These are phyloP conservation scores for Jimgerdemannia lactiflua DNA, from an alignment of 192 early-diverging fungal genomes.

Conservation along the genomic window DNA sequence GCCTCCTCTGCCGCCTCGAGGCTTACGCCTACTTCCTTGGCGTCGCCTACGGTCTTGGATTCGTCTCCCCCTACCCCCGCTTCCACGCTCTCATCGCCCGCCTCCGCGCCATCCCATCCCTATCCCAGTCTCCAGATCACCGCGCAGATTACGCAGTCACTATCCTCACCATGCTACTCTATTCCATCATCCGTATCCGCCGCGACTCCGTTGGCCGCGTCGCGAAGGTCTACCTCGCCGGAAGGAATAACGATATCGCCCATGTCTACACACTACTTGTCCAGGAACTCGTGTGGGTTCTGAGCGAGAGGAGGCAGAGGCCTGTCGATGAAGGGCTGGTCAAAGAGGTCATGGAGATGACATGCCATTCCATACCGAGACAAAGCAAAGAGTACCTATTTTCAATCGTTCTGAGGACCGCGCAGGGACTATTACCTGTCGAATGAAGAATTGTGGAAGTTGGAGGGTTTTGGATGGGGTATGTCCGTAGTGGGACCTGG, in stretches of 20 bases:
- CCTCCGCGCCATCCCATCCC: not conserved
- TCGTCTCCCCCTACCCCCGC: not conserved
- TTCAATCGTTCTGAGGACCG: not conserved
- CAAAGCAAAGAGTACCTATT: not conserved
- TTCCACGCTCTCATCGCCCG: not conserved
- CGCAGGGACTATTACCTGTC: not conserved
- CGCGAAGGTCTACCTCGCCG: not conserved
- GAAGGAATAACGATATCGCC: not conserved
- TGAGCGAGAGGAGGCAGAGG: not conserved
- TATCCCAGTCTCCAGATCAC: not conserved
- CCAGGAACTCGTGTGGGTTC: not conserved
- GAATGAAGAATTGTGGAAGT: not conserved
- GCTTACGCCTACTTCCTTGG: not conserved
- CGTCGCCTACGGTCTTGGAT: not conserved
- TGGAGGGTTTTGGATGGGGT: no score
- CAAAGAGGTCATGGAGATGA: not conserved
- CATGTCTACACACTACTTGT: not conserved
- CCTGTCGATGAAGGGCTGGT: not conserved
- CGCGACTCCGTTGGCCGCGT: not conserved
- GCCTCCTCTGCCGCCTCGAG: not conserved
- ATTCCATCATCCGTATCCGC: not conserved
- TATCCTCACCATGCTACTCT: not conserved
- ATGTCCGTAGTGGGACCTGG: no score
- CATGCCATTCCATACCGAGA: not conserved
- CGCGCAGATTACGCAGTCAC: not conserved